These are phyloP conservation scores for Fusarium sp. DNA, from an alignment of 2,329 filamentous ascomycete genomes.

Conservation along the genomic window DNA sequence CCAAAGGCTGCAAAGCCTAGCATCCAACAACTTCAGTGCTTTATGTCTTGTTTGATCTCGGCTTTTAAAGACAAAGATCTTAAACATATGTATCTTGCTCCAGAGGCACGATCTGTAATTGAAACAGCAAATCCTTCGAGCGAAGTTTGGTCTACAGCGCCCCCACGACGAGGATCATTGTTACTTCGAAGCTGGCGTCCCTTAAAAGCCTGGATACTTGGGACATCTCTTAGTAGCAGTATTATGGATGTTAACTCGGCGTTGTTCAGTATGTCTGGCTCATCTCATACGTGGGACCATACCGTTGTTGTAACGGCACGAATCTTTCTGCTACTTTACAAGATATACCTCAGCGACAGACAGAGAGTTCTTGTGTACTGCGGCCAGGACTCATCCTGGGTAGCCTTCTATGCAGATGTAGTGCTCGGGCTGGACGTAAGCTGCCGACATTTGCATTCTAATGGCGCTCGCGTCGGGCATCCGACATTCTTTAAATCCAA, in stretches of 20 bases:
- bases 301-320: not conserved
- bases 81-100: not conserved
- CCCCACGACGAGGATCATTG: not conserved
- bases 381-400: not conserved
- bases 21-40: not conserved
- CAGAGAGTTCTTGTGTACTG: not conserved
- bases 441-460: not conserved
- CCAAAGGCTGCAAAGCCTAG: not conserved
- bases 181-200: not conserved
- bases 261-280: not conserved
- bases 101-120: not conserved
- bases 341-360: not conserved
- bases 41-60: not conserved
- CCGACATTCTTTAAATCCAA: not conserved
- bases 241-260: not conserved
- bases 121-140: not conserved
- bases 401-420: not conserved
- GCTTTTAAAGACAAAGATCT: not conserved
- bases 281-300: not conserved
- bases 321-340: not conserved
- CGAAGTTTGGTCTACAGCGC: not conserved
- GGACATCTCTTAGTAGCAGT: not conserved
- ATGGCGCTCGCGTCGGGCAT: not conserved
- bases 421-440: not conserved
- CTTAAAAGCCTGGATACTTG: not conserved